Conservation (phyloP, 805 yeast species). For the Metschnikowia henanensis region DNA sequence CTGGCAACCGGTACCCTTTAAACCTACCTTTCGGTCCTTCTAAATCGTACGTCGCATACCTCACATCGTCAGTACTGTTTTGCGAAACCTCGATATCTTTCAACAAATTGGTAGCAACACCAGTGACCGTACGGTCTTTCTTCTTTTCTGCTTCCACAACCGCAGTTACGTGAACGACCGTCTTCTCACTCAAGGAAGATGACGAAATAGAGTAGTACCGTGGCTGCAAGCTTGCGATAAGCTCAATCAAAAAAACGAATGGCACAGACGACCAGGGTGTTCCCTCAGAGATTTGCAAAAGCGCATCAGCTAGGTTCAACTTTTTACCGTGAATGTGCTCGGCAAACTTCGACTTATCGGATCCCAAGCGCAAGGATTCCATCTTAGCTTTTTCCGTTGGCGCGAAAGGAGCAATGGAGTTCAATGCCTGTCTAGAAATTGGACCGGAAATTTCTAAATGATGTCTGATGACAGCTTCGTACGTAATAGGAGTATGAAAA, state of each 20-base stretch:
- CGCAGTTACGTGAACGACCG: conserved; percentile 80
- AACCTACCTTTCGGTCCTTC: conserved; percentile 77
- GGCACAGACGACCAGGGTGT: conserved; percentile 76
- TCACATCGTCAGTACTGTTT: conserved; percentile 41
- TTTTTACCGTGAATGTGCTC: conserved; percentile 57
- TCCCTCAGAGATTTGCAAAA: conserved; percentile 61
- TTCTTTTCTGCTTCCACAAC: conserved; percentile 72
- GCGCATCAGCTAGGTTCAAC: conserved; percentile 74
- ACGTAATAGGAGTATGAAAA: conserved; percentile 83
- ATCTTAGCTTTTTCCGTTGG: conserved; percentile 61
- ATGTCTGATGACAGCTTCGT: conserved; percentile 81
- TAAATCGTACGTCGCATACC: conserved; percentile 63
- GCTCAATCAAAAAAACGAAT: conserved; percentile 80
- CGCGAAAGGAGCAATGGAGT: conserved; percentile 75
- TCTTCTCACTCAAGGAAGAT: conserved; percentile 75
- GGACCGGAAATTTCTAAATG: conserved; percentile 92
- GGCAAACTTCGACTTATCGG: conserved; percentile 70
- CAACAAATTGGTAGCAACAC: conserved; percentile 90
- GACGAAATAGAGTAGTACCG: conserved; percentile 97
- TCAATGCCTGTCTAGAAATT: conserved; percentile 83
- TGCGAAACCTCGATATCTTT: conserved; percentile 65
- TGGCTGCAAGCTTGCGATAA: conserved; percentile 80
- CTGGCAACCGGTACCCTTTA: conserved; percentile 65
- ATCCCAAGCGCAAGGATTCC: conserved; percentile 52
- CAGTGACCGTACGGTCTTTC: conserved; percentile 49